Evolutionary conservation across 179 eudicot species (phyloP).

Genomic region (Patellifolia procumbens): DNA sequence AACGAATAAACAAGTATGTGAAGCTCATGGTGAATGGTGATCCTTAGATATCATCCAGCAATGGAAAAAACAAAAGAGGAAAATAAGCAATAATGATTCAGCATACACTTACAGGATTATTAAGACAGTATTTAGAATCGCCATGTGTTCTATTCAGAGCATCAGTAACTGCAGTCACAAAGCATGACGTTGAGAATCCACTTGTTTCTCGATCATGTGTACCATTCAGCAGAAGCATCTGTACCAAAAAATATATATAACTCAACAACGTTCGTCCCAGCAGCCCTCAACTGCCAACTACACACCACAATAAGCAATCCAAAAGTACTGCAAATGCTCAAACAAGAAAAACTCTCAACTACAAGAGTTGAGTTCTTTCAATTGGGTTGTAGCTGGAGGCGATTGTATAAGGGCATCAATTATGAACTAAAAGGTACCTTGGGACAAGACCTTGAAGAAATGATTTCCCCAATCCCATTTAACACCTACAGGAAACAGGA

Average conservation of each 20-base stretch:
- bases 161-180: slow-evolving; percentile 91
- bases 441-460: slow-evolving; percentile 77
- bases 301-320: background rate
- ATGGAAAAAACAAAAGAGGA: background rate
- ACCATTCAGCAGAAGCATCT: slow-evolving; percentile 93
- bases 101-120: slow-evolving; percentile 60
- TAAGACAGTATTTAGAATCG: slow-evolving; percentile 58
- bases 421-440: slow-evolving; percentile 51
- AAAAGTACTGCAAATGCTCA: slow-evolving; percentile 9
- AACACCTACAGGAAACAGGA: slow-evolving; percentile 57
- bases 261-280: background rate
- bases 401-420: background rate
- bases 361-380: background rate
- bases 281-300: background rate
- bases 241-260: slow-evolving; percentile 19
- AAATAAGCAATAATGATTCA: background rate
- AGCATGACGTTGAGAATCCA: slow-evolving; percentile 81
- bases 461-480: slow-evolving; percentile 82
- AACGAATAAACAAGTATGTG: background rate
- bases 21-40: slow-evolving; percentile 1
- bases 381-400: background rate
- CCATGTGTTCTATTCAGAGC: slow-evolving; percentile 92
- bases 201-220: slow-evolving; percentile 83
- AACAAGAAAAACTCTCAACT: background rate
- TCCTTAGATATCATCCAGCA: background rate